These are phyloP conservation scores for Melocanna baccifera DNA, from an alignment of 176 grass and related monocot species.

Conservation along the genomic window DNA sequence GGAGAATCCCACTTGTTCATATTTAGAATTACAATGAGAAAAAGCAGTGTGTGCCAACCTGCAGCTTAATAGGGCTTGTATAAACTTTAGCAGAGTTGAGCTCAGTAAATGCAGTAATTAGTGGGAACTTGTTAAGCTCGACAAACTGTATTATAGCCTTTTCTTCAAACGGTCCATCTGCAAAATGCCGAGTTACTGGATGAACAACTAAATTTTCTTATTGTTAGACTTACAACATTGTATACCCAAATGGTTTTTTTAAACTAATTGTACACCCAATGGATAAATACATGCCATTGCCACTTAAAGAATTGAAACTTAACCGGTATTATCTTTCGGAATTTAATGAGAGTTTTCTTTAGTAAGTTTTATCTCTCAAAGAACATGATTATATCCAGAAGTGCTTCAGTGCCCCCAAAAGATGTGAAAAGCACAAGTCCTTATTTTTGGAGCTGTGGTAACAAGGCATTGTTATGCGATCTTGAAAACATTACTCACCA, in stretches of 20 bases:
- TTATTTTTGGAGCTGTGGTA: not conserved
- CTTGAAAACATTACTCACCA: not conserved
- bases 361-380: not conserved
- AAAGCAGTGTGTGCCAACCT: conserved; percentile 50
- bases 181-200: conserved; percentile 17
- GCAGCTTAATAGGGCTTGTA: conserved; percentile 78
- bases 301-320: not conserved
- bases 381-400: not conserved
- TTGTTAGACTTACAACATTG: not conserved
- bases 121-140: conserved; percentile 74
- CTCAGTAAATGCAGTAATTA: conserved; percentile 82
- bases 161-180: conserved; percentile 81
- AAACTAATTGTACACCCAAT: not conserved
- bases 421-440: not conserved
- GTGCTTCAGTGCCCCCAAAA: not conserved
- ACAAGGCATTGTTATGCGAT: not conserved
- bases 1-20: not conserved
- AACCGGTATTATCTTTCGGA: not conserved
- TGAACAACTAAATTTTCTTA: not conserved
- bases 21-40: conserved; percentile 13
- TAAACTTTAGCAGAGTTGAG: conserved; percentile 87
- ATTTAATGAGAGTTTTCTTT: not conserved
- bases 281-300: not conserved
- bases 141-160: conserved; percentile 73
- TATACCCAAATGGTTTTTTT: not conserved